Percentiles rank a stretch among this genome's conserved stretches.
These are phyloP conservation scores for Takashimella koratensis DNA, from an alignment of 1,284 basidiomycete genomes.

Conservation along the genomic window DNA sequence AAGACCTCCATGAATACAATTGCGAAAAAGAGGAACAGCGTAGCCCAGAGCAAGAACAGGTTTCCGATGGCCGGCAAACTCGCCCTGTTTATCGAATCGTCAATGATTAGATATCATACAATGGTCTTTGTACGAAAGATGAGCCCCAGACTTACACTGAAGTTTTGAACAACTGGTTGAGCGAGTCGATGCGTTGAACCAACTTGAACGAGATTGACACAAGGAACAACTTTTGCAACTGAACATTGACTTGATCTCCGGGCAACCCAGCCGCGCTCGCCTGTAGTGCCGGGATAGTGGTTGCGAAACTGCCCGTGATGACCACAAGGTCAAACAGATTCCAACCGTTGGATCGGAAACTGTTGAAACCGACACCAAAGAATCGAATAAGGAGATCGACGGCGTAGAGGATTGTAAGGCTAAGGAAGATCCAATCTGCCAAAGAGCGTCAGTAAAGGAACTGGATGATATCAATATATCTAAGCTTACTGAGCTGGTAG, in stretches of 20 bases:
- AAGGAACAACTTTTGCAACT: constrained; percentile 91
- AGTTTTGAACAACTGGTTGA: constrained; percentile 97
- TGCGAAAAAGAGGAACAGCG: constrained; percentile 87
- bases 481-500: constrained; percentile 62
- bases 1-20: constrained; percentile 92
- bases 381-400: constrained; percentile 75
- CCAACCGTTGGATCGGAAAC: constrained; percentile 84
- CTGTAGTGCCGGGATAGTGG: constrained; percentile 72
- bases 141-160: constrained; percentile 65
- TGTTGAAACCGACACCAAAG: constrained; percentile 77
- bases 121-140: too few relatives aligned
- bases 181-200: constrained; percentile 78
- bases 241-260: constrained; percentile 47
- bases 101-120: background rate
- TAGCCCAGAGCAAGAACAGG: constrained; percentile 83
- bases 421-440: constrained; percentile 79
- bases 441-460: constrained; percentile 6
- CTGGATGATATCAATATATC: background rate
- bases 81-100: constrained; percentile 54
- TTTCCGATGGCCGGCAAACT: constrained; percentile 84
- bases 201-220: constrained; percentile 92
- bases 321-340: constrained; percentile 87
- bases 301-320: constrained; percentile 75
- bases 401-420: constrained; percentile 68
- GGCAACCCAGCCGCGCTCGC: constrained; percentile 29